Evolutionary conservation across 164 flowering plant species (phyloP).

Genomic region (Sedum album): DNA sequence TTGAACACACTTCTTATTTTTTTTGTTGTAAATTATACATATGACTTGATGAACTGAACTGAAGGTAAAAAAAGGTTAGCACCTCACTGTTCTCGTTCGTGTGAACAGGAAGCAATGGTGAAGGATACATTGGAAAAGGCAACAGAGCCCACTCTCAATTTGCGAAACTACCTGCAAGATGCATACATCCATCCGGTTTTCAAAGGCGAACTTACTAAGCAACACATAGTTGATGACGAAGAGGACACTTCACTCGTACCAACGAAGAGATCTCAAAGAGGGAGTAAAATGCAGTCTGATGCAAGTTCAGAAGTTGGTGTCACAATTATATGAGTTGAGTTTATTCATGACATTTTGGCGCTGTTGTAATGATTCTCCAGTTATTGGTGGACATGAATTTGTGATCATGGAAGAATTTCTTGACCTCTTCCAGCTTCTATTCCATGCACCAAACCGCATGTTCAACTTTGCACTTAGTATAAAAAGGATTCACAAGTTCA

Average conservation of each 20-base stretch:
- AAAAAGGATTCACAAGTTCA: too few species aligned
- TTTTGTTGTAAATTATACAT: too few species aligned
- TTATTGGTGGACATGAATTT: too few species aligned
- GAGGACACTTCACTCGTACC: not conserved
- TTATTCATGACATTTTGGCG: not conserved
- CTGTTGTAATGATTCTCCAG: not conserved
- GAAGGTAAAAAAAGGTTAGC: too few species aligned
- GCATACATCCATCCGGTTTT: conserved; percentile 94
- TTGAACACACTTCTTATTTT: conserved; percentile 15
- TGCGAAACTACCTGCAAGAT: conserved; percentile 67
- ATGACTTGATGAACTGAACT: not conserved
- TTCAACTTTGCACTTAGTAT: too few species aligned
- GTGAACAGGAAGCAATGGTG: conserved; percentile 73
- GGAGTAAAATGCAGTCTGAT: conserved; percentile 3
- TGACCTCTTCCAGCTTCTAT: too few species aligned
- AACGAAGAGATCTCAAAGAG: conserved; percentile 6
- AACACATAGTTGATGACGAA: not conserved
- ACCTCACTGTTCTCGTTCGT: not conserved
- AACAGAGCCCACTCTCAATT: conserved; percentile 49
- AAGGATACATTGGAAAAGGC: conserved; percentile 59
- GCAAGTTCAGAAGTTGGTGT: conserved; percentile 8
- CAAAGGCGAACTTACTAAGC: conserved; percentile 10
- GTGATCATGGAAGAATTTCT: too few species aligned
- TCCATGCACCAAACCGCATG: too few species aligned
- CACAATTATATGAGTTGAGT: not conserved